These are phyloP conservation scores for Diplocarpon rosae DNA, from an alignment of 2,329 filamentous ascomycete genomes.

Conservation along the genomic window DNA sequence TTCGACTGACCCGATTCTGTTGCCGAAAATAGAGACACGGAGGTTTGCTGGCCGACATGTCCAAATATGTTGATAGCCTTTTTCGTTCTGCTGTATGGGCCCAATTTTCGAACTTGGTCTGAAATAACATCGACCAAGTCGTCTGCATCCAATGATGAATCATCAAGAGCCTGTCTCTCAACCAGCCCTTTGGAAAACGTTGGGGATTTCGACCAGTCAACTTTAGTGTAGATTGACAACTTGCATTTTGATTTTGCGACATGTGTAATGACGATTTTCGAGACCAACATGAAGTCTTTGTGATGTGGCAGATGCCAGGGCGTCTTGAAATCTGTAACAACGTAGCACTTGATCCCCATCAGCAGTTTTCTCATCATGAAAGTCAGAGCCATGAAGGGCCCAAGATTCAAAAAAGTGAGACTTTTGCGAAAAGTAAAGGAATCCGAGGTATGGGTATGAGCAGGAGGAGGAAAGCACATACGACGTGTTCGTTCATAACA, in stretches of 20 bases:
- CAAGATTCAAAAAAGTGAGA: no score
- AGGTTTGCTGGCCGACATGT: constrained; percentile 56
- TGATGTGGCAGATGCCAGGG: constrained; percentile 68
- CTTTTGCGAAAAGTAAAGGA: no score
- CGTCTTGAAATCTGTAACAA: constrained; percentile 50
- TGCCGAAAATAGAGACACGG: constrained; percentile 47
- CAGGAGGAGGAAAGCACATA: no score
- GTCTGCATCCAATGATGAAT: constrained; percentile 60
- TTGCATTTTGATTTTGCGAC: constrained; percentile 87
- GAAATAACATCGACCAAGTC: constrained; percentile 66
- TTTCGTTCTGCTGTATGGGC: constrained; percentile 62
- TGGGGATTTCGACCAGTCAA: constrained; percentile 72
- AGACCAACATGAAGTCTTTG: constrained; percentile 68
- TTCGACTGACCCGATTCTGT: constrained; percentile 33
- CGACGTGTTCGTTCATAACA: constrained; percentile 60
- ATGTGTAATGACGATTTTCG: constrained; percentile 89
- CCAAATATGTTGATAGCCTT: constrained; percentile 73
- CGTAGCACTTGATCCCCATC: constrained; percentile 36
- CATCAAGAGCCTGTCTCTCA: constrained; percentile 63
- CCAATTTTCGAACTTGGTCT: constrained; percentile 66
- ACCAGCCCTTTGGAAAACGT: constrained; percentile 48
- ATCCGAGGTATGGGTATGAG: no score
- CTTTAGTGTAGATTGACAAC: constrained; percentile 73
- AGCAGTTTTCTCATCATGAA: no score
- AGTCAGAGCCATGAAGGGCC: no score